Evolutionary conservation across 1,284 basidiomycete genomes (phyloP), one percentile per base, ranked within the genome.

Genomic region (Exobasidium cylindrosporum): DNA sequence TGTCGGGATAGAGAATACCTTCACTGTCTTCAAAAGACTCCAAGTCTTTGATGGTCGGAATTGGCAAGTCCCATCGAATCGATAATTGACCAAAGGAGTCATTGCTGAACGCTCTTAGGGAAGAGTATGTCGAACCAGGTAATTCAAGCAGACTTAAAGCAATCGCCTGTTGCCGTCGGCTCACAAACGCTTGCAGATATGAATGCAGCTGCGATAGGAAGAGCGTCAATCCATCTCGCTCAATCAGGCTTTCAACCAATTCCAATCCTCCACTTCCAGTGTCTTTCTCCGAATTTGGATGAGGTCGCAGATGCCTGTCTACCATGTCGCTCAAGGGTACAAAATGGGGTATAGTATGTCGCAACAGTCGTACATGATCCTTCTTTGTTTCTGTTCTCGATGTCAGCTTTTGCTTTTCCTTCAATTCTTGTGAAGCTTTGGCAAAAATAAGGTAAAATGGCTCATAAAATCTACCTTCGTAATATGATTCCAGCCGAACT

Each of bases 301-400:
- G n/a, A 40, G 35, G 35, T 40, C 66, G 64, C 1, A 50, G n/a
- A 17, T 50, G 23, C 7, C 10, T 7, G n/a, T 50, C 10, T 13
- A 46, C 26, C 32, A 55, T 46, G 2, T 29, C 54, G 29, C 32
- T 21, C n/a, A 72, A 31, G 2, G 68, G 68, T n/a, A 72, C 62
- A 45, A 71, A 72, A 28, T 70, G 70, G n/a, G 70, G 70, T 30
- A 72, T 56, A 6, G 70, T 72, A 47, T 72, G 70, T 26, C 70
- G 60, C 46, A 70, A 56, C n/a, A 72, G 40, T 17, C 63, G 53
- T 7, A 72, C 47, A 26, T 24, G 45, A 14, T 35, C 26, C 26
- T 61, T 31, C 23, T 55, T 62, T 43, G 64, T 59, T 13, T 60
- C 29, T 29, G 60, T 44, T 24, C 61, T 60, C 6, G 54, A 49